Evolutionary conservation across 225 moss, liverwort and hornwort species (phyloP), one percentile per base, ranked within the genome.

Genomic region (Pleurozium schreberi): DNA sequence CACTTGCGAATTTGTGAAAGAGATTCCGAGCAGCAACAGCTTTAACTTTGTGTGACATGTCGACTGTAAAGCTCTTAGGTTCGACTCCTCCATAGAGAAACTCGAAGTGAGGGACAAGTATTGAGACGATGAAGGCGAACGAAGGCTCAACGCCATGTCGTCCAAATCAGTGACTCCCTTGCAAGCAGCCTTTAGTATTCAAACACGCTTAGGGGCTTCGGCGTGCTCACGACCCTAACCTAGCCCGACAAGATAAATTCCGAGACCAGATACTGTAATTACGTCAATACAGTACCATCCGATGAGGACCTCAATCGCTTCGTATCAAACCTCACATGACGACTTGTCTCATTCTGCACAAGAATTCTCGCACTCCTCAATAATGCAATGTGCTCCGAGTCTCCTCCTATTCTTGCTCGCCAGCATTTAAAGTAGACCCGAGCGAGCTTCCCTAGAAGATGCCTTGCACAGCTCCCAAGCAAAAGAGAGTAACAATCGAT

Each of bases 141-240:
- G 53, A 86, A 91, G 80, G 74, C 67, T 60, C 38, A 59, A 87
- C 53, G 90, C 91, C 93, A 93, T 90, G 53, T 87, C 76, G 91
- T 67, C 73, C 76, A 70, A 88, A 83, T 59, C 83, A 50, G 59
- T 42, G 43, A 23, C 58, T 67, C 79, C 47, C 74, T 87, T 70
- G 25, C 69, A 87, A 82, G 75, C 74, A 88, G 74, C 40, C 55
- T 74, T 36, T 36, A 83, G n/a, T 83, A 26, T 53, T 87, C 87
- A 40, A 85, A 76, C 49, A 81, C 63, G 58, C 50, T 19, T 36
- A 9, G 58, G 47, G 67, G 34, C 83, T 52, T 82, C 59, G 53
- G 33, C 45, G 47, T 68, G 77, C 49, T 55, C 20, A 47, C 59
- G 75, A 57, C 53, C 76, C 71, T 79, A 84, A 55, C 79, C 49